Base-by-base conservation (phyloP, 2,329 filamentous ascomycete genomes). In the Ceratocystis papillata region DNA sequence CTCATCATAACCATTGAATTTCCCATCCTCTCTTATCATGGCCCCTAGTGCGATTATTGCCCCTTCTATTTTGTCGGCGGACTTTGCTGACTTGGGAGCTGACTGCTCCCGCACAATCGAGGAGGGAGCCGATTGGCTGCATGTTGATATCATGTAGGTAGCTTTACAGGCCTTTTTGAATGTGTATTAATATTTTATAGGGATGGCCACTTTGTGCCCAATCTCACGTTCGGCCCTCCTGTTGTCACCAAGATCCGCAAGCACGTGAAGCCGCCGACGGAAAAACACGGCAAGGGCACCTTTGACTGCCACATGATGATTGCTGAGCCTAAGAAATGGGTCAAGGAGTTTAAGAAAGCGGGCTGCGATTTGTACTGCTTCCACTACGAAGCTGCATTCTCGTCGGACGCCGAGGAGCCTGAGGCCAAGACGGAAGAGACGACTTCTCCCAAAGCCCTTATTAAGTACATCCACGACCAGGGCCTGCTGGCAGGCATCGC, bases 261-360 rank as follows among this genome's bases (percentile, higher is more conserved):
- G 59, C 89, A 96, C 72, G 92, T 99, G 72, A 87, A 90, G 67
- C 81, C 82, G 71, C 92, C 91, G 2, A 80, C 80, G 50, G 79
- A 82, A 63, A 82, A 82, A 44, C 80, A 87, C 70, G 91, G 89
- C 64, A 88, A 87, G 71, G 94, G 94, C 69, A 97, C 93, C 15
- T 99, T 99, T 75, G 94, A 99, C 77, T 99, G 94, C 82, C 94
- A 99, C 78, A 97, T 99, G 94, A 99, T 99, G 94, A 96, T 99
- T 74, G 86, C 90, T 72, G 93, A 99, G 92, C 94, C 94, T 71
- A 95, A 97, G 81, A 92, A 91, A 81, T 99, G 94, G 94, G 92
- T 96, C 72, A 89, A 89, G 74, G 90, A 96, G 69, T 97, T 99
- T 80, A 86, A 94, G 76, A 86, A 88, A 64, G 94, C 91, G 68